These are phyloP conservation scores for Puccinia triticina DNA, from an alignment of 1,284 basidiomycete genomes.

Conservation along the genomic window DNA sequence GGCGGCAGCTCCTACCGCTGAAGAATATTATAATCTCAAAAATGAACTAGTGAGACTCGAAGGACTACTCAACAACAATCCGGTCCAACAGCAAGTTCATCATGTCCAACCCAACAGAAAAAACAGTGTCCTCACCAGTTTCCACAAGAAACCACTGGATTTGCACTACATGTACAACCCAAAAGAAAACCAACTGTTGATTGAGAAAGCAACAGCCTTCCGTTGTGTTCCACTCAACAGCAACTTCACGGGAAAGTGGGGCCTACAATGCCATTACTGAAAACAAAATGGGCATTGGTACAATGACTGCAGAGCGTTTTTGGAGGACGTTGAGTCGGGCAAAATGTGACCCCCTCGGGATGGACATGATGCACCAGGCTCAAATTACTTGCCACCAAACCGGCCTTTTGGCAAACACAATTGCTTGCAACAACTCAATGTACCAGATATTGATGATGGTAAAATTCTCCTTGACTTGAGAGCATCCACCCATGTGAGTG, in stretches of 20 bases:
- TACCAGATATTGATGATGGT: not conserved
- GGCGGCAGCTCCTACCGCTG: too few relatives aligned
- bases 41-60: too few relatives aligned
- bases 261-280: not conserved
- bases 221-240: not conserved
- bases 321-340: not conserved
- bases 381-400: not conserved
- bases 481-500: constrained; percentile 16
- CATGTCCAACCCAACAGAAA: too few relatives aligned
- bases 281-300: constrained; percentile 6
- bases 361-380: not conserved
- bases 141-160: too few relatives aligned
- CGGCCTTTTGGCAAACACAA: not conserved
- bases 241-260: not conserved
- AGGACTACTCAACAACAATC: too few relatives aligned
- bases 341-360: not conserved
- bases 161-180: too few relatives aligned
- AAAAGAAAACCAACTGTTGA: too few relatives aligned
- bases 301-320: not conserved
- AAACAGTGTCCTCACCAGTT: too few relatives aligned
- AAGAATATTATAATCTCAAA: too few relatives aligned
- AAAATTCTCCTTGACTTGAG: not conserved
- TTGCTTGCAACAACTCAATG: not conserved
- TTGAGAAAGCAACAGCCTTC: not conserved
- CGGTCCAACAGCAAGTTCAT: too few relatives aligned